Conservation (phyloP, 805 yeast genomes). For the Candida michaelii region DNA sequence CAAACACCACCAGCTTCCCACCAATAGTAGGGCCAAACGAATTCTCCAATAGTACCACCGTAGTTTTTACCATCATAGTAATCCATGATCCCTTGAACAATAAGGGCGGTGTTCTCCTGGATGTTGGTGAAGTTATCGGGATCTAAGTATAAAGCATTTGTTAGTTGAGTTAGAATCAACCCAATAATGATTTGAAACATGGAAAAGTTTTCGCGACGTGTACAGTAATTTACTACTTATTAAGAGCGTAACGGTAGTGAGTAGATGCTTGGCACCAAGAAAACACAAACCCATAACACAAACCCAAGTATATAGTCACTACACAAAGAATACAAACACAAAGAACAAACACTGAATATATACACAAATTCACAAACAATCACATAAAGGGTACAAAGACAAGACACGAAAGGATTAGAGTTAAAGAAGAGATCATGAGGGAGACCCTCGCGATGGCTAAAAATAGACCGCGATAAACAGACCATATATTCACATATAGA, state of each 20-base stretch:
- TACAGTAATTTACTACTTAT: no score
- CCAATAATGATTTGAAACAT: not conserved
- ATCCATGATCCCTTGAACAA: conserved; percentile 74
- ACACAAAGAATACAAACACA: no score
- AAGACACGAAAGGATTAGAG: no score
- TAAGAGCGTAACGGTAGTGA: not conserved
- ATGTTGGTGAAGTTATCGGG: conserved; percentile 43
- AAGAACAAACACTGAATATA: not conserved
- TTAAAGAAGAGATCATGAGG: no score
- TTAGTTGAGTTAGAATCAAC: not conserved
- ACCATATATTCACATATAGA: not conserved
- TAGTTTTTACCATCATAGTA: conserved; percentile 67
- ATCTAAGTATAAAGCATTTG: conserved; percentile 10
- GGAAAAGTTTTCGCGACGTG: conserved; percentile 6
- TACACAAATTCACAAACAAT: no score
- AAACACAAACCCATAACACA: no score
- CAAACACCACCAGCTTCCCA: conserved; percentile 98
- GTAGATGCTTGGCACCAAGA: not conserved
- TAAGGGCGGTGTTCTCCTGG: conserved; percentile 53
- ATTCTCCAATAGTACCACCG: conserved; percentile 87
- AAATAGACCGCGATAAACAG: not conserved
- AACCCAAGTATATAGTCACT: no score
- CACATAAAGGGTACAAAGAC: no score
- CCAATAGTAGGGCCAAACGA: conserved; percentile 91
- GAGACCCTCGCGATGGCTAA: no score